Base-by-base conservation (phyloP, 2,329 filamentous ascomycete species). In the Alternaria atra region DNA sequence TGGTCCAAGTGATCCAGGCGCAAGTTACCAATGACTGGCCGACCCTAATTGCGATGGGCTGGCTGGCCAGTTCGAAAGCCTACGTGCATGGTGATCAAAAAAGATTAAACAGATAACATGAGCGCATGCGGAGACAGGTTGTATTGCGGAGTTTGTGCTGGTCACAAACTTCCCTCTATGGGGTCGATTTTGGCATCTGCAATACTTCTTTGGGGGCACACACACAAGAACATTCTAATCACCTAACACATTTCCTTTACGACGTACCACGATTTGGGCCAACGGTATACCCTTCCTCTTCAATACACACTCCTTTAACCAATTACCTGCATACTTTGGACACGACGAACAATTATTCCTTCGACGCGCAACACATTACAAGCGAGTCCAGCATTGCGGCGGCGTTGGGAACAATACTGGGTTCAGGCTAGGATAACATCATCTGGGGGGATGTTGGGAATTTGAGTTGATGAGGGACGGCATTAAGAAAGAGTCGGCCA, bases 1-100 rank as follows among this genome's bases (percentile, higher is more conserved):
- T 30, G 70, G 73, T 37, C 70, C 73, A 25, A 73, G 70, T 68
- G 74, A 79, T 63, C 68, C 72, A 46, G 69, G 68, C 52, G 61
- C 69, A 58, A 66, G 65, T 61, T 79, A 73, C 60, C 76, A 77
- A 54, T 77, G 75, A 79, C 74, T 77, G 35, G 63, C 73, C 73
- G 75, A 74, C 52, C 65, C 63, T 27, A 27, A 50, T 10, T 59
- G 58, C 51, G 58, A 64, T 27, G 58, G 52, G 30, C 55, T 68
- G 40, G 50, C 62, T 35, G 60, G 60, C 23, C 62, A 71, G 53
- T 73, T 76, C 61, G 64, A 75, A 54, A 60, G 64, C 34, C 62
- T 76, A 46, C 65, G 67, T 60, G 69, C 72, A 53, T 71, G 65
- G 66, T 73, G 67, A 73, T 62, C 17, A 48, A 32, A 25, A 37